Evolutionary conservation across 805 yeast genomes (phyloP), one percentile per base, ranked within the genome.

Genomic region (Spathaspora sp.): DNA sequence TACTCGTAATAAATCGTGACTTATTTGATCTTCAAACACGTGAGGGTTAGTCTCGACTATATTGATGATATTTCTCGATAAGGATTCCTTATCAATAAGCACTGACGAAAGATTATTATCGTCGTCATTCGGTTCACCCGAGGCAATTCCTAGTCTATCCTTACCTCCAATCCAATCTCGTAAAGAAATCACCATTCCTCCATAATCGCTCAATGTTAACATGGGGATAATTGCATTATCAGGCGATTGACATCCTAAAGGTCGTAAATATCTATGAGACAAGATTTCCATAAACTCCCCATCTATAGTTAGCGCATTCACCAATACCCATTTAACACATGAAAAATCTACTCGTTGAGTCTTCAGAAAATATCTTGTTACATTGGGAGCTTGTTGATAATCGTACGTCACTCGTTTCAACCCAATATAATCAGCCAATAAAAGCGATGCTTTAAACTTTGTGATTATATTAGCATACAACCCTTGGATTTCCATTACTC

Each of bases 121-220:
- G 20, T 73, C 80, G 43, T 77, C 77, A 2, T 62, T 23, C 26
- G 3, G 26, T 23, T 23, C 56, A 32, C 69, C 40, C 14, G 69
- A 65, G 3, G 70, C 69, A 39, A 71, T 60, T 4, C 89, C 88
- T 50, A 86, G 60, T 46, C 80, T 80, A 7, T 52, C 51, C 50
- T 81, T 81, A 3, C 81, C 81, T 3, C 89, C 91, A 14, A 92
- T 72, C 90, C 97, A 93, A 66, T 94, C 99, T 57, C 96, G 78
- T 78, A 91, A 81, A 0, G 97, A 83, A 6, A 94, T 83, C 11
- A 92, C 91, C 82, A 93, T 89, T 2, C 99, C 99, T 32, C 99
- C 99, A 61, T 91, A 96, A 63, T 94, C 99, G 56, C 88, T 82
- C 47, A 94, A 72, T 0, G 97, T 87, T 44, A 94, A 73, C 75